Conservation (phyloP, 441 rosid species). For the Isatis lusitanica region DNA sequence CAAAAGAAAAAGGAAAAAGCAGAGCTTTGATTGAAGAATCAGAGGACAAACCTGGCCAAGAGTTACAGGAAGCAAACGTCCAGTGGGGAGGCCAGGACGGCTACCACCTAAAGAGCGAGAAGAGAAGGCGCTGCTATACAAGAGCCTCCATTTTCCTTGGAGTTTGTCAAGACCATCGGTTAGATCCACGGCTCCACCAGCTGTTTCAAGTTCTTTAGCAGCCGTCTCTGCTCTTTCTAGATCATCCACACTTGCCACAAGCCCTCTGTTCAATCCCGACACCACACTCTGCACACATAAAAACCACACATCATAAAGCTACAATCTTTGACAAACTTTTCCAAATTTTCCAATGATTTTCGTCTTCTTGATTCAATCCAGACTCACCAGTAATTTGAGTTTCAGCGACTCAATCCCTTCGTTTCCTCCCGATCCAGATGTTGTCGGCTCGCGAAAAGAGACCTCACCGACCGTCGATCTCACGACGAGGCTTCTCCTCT, state of each 20-base stretch:
- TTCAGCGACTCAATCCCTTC: conserved; percentile 45
- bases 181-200: conserved; percentile 67
- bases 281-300: conserved; percentile 63
- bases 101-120: conserved; percentile 87
- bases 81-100: conserved; percentile 87
- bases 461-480: conserved; percentile 52
- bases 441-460: conserved; percentile 39
- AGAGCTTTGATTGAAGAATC: background rate
- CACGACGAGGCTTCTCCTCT: conserved; percentile 31
- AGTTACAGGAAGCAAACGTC: conserved; percentile 83
- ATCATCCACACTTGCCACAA: conserved; percentile 69
- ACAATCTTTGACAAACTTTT: too few relatives aligned
- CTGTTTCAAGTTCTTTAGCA: conserved; percentile 73
- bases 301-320: background rate
- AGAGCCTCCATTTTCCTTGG: conserved; percentile 88
- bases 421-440: conserved; percentile 27
- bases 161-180: conserved; percentile 54
- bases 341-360: too few relatives aligned
- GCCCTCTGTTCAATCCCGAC: conserved; percentile 88
- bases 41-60: conserved; percentile 72
- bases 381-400: conserved; percentile 67
- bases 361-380: too few relatives aligned
- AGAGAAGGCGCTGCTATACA: conserved; percentile 91
- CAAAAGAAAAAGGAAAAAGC: background rate
- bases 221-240: conserved; percentile 63